Evolutionary conservation across 352 stramenopile species (phyloP).

Genomic region (Phytophthora melonis): DNA sequence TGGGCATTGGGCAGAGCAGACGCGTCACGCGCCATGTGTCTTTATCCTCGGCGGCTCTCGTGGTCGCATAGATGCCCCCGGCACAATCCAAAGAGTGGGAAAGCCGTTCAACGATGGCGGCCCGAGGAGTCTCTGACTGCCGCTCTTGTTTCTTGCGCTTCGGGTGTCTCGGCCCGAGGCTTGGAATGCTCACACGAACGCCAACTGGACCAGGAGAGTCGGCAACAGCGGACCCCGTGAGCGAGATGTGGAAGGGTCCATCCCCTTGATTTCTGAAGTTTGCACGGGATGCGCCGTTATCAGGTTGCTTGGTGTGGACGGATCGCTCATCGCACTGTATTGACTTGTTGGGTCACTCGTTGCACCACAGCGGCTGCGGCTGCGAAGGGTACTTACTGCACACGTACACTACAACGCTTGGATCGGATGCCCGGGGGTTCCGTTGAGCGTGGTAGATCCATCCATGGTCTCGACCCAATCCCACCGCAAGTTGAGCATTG

Average conservation of each 20-base stretch:
- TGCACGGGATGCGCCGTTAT: conserved; percentile 30
- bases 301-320: conserved; percentile 19
- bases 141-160: conserved; percentile 1
- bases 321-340: neutral
- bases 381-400: too few species aligned
- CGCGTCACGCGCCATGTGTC: conserved; percentile 24
- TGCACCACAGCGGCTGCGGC: neutral
- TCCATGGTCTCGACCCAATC: neutral
- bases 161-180: neutral
- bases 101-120: conserved; percentile 26
- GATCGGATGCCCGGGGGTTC: neutral
- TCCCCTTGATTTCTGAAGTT: conserved; percentile 41
- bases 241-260: conserved; percentile 11
- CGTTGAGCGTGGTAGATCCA: neutral
- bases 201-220: conserved; percentile 1
- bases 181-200: conserved; percentile 30
- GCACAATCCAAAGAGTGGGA: conserved; percentile 21
- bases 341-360: neutral
- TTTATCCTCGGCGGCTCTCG: conserved; percentile 16
- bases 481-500: neutral
- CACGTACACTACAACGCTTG: conserved; percentile 3
- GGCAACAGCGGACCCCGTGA: neutral
- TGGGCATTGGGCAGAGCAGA: conserved; percentile 8
- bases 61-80: conserved; percentile 29
- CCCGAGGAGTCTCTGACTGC: conserved; percentile 8